A percentile compares a stretch with the other conserved stretches of the same genome.
Evolutionary conservation across 2,329 filamentous ascomycete species (phyloP).

Genomic region (Eutypa lata): DNA sequence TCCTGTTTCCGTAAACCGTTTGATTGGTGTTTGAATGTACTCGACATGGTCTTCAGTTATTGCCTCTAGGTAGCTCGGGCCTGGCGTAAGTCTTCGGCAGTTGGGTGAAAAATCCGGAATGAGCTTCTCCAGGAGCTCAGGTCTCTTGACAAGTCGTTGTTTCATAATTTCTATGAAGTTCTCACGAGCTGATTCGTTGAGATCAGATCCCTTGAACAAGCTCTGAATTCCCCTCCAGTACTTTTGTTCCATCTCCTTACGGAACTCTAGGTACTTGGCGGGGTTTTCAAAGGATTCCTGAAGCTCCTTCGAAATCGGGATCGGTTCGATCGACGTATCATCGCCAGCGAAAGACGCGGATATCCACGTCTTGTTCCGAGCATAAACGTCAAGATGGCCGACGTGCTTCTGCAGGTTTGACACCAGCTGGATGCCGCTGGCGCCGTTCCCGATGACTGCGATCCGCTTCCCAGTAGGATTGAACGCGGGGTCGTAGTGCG

Average conservation of each 20-base stretch:
- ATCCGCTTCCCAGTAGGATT: conserved; percentile 47
- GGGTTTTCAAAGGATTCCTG: conserved; percentile 57
- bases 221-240: conserved; percentile 59
- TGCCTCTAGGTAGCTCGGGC: conserved; percentile 66
- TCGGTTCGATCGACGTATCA: conserved; percentile 52
- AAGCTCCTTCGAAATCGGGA: conserved; percentile 51
- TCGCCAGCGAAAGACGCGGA: conserved; percentile 58
- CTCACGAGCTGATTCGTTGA: conserved; percentile 45
- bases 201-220: conserved; percentile 51
- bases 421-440: conserved; percentile 56
- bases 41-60: conserved; percentile 59
- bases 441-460: conserved; percentile 62
- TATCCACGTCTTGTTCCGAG: conserved; percentile 65
- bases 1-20: conserved; percentile 54
- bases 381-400: conserved; percentile 59
- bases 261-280: conserved; percentile 55
- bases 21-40: conserved; percentile 56
- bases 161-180: conserved; percentile 53
- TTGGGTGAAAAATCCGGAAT: conserved; percentile 62
- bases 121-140: conserved; percentile 52
- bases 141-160: conserved; percentile 48
- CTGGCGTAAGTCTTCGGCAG: conserved; percentile 63
- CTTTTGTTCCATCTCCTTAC: conserved; percentile 54
- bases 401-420: conserved; percentile 49
- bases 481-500: conserved; percentile 55